phyloP scores from a whole-genome alignment of 495 filamentous ascomycete species.

The Xylaria longipes region DNA sequence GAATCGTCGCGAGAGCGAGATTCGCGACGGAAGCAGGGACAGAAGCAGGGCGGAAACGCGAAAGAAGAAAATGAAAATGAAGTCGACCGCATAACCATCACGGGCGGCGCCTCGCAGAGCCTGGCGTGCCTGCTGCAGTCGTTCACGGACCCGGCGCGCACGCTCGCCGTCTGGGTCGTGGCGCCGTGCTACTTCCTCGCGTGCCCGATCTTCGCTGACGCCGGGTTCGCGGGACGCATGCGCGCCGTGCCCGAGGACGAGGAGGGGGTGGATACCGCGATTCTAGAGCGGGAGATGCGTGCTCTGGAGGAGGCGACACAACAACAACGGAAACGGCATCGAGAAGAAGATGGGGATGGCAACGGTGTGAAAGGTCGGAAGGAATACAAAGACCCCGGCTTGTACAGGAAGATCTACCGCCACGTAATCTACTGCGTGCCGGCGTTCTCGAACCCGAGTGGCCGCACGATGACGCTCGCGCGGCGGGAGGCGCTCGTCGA shows the following conservation, averaged over 20 bases:
- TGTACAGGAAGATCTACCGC: slow-evolving; percentile 71
- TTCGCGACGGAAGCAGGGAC: neutral
- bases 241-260: slow-evolving; percentile 75
- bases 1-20: neutral
- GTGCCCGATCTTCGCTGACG: slow-evolving; percentile 79
- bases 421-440: slow-evolving; percentile 86
- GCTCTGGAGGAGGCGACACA: slow-evolving; percentile 43
- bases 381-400: slow-evolving; percentile 40
- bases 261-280: slow-evolving; percentile 71
- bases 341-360: neutral
- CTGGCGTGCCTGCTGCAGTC: slow-evolving; percentile 73
- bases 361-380: too few species aligned
- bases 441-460: slow-evolving; percentile 82
- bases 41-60: neutral
- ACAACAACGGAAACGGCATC: neutral
- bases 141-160: slow-evolving; percentile 79
- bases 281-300: slow-evolving; percentile 54
- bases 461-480: slow-evolving; percentile 70
- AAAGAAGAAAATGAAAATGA: slow-evolving; percentile 32
- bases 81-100: slow-evolving; percentile 73
- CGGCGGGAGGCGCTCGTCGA: slow-evolving; percentile 67
- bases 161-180: slow-evolving; percentile 77
- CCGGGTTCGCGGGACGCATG: slow-evolving; percentile 67
- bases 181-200: slow-evolving; percentile 83
- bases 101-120: slow-evolving; percentile 79